Percentiles rank a stretch among this genome's conserved stretches.
Evolutionary conservation across 768 basidiomycete genomes (phyloP).

Genomic region (Albatrellus ellisii): DNA sequence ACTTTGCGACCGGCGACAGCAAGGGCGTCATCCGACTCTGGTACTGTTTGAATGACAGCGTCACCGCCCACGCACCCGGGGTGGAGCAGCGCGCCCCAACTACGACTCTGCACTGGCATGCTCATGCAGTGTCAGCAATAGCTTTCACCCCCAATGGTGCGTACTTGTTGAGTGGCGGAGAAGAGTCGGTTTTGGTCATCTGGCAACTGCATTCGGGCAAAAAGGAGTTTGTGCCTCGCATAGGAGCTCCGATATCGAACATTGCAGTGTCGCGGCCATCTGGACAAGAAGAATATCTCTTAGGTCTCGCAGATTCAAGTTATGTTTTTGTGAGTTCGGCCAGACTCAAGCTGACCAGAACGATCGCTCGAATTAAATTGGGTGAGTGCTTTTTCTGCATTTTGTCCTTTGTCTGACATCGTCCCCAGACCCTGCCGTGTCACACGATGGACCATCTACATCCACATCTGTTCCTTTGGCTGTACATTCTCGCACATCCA

Average conservation of each 20-base stretch:
- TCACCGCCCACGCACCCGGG: constrained; percentile 33
- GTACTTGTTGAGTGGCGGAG: constrained; percentile 87
- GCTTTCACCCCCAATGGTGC: constrained; percentile 85
- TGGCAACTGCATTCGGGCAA: constrained; percentile 89
- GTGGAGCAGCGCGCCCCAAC: constrained; percentile 77
- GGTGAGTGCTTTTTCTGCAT: constrained; percentile 28
- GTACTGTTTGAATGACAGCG: constrained; percentile 73
- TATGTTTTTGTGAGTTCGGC: constrained; percentile 63
- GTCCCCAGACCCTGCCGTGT: constrained; percentile 23
- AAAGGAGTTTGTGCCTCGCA: constrained; percentile 84
- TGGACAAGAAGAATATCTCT: constrained; percentile 63
- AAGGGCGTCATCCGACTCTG: constrained; percentile 80
- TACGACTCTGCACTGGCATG: constrained; percentile 90
- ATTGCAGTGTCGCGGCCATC: constrained; percentile 42
- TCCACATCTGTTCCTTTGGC: constrained; percentile 53
- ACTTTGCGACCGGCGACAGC: constrained; percentile 89
- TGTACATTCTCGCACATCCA: constrained; percentile 57
- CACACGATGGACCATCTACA: constrained; percentile 22
- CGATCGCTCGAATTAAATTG: constrained; percentile 66
- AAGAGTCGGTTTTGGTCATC: constrained; percentile 91
- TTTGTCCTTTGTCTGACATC: constrained; percentile 3
- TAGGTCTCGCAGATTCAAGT: constrained; percentile 73
- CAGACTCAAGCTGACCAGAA: constrained; percentile 57
- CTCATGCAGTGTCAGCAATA: constrained; percentile 81
- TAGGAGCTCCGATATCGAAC: constrained; percentile 76